Base-by-base conservation (phyloP, 805 yeast species). In the Candida ovalis region DNA sequence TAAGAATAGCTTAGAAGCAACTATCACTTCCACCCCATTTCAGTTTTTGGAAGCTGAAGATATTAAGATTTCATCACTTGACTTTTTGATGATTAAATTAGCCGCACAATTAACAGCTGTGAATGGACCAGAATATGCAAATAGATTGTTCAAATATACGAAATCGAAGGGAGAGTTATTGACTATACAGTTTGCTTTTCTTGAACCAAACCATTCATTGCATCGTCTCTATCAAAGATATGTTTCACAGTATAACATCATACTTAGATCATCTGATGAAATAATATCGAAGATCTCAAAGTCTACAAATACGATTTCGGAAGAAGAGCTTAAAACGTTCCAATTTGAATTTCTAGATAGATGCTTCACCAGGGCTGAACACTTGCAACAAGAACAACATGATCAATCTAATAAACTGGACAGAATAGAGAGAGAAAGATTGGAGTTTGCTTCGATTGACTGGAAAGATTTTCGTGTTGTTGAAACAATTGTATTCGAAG, bases 391-490 rank as follows among this genome's bases (percentile, higher is more conserved):
- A 45, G 60, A 59, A 5, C 64, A 69, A 41, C 70, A 70, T 45
- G 68, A 68, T 7, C 61, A 41, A 8, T 45, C 45, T 10, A 61
- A 33, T 56, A 61, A 50, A 55, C 54, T 50, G 64, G 73, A 56
- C 66, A 68, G 50, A 52, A 63, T 46, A 44, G 64, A 61, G 40
- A 54, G 63, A 40, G 74, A 77, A 36, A 74, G 74, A 48, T 54
- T 80, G 4, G 82, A 77, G 38, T 88, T 76, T 66, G 88, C 91
- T 0, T 77, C 86, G 9, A 82, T 89, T 21, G 90, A 91, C 66
- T 92, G 99, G 99, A 82, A 83, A 47, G 88, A 86, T 52, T 92
- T 91, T 60, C 72, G 75, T 2, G 72, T 88, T 17, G 84, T 88
- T 7, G 88, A 82, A 43, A 80, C 84, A 2, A 72, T 90, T 13